These are phyloP conservation scores for Neurospora hispaniola DNA, from an alignment of 495 filamentous ascomycete species.

Conservation along the genomic window DNA sequence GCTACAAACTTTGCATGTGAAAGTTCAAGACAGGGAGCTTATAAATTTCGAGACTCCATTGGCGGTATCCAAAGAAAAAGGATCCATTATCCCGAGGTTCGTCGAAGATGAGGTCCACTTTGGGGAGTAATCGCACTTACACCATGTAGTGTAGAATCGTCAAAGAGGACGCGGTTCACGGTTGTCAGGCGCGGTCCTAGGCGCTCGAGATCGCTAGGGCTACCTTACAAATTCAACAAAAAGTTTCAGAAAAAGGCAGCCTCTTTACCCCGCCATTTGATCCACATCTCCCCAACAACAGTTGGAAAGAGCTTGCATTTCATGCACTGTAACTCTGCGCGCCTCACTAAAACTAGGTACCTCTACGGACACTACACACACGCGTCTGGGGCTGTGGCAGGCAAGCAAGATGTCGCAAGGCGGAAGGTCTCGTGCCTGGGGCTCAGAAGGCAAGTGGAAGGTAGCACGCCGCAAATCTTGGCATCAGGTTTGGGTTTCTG, in stretches of 20 bases:
- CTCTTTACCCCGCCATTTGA: not conserved
- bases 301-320: conserved; percentile 8
- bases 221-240: conserved; percentile 3
- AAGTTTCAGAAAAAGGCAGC: not conserved
- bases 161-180: not conserved
- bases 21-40: not conserved
- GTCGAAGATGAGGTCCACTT: not conserved
- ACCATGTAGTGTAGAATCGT: too few species aligned
- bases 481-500: not conserved
- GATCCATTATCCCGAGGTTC: not conserved
- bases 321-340: conserved; percentile 4
- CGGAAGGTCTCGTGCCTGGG: not conserved
- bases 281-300: conserved; percentile 19
- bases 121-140: not conserved
- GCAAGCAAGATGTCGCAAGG: not conserved
- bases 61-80: not conserved
- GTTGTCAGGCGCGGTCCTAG: not conserved
- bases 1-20: not conserved
- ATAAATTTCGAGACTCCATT: not conserved
- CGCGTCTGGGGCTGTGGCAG: not conserved
- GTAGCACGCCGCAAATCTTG: not conserved
- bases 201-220: not conserved
- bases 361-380: too few species aligned
- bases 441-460: not conserved
- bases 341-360: not conserved